Percentiles rank a stretch among this genome's conserved stretches.
phyloP scores from a whole-genome alignment of 176 grass and related monocot species.

The Phoenix roebelenii region DNA sequence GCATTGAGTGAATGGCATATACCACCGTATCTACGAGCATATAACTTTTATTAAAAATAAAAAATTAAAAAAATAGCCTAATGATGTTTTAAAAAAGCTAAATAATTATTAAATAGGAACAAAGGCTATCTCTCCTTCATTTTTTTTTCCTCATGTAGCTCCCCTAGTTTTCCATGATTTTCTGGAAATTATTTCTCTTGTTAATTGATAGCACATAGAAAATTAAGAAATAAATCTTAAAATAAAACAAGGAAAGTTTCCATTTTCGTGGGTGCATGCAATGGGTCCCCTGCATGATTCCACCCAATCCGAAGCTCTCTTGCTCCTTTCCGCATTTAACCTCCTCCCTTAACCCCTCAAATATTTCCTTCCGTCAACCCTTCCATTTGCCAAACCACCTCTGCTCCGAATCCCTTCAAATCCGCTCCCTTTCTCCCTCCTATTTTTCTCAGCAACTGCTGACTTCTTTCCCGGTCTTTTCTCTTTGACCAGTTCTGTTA shows the following conservation, averaged over 20 bases:
- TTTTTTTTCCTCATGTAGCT: too few species aligned
- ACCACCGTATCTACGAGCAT: too few species aligned
- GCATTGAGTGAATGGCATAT: too few species aligned
- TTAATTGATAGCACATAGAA: too few species aligned
- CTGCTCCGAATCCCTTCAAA: background rate
- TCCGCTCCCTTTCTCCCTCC: background rate
- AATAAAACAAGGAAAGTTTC: background rate
- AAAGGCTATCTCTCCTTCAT: too few species aligned
- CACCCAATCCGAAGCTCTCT: background rate
- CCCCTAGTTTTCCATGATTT: too few species aligned
- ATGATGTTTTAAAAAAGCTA: too few species aligned
- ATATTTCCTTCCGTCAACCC: background rate
- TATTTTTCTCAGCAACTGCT: background rate
- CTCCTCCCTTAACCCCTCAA: background rate
- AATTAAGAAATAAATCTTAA: too few species aligned
- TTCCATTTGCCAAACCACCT: background rate
- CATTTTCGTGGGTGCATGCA: conserved; percentile 17
- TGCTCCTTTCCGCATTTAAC: background rate
- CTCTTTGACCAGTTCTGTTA: background rate
- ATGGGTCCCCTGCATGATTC: conserved; percentile 2
- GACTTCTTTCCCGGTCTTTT: background rate
- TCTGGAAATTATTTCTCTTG: too few species aligned
- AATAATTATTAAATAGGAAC: too few species aligned
- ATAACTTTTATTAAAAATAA: too few species aligned
- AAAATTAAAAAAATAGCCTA: too few species aligned